A percentile compares a stretch with the other conserved stretches of the same genome.
Conservation (phyloP, 2,329 filamentous ascomycete genomes). For the Trichoderma koningii region DNA sequence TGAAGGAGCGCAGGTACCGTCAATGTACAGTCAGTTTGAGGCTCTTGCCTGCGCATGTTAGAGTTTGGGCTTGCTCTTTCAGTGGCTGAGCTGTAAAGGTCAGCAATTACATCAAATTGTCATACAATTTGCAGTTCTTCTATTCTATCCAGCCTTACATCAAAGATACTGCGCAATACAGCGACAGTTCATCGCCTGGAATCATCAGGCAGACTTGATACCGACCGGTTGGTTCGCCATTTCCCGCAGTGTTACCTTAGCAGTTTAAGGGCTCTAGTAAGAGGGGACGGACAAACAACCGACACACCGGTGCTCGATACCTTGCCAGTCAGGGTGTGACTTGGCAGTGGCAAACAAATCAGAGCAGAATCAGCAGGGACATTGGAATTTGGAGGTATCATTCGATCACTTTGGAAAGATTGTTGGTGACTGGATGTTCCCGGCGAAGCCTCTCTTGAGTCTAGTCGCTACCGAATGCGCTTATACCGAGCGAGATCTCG, state of each 20-base stretch:
- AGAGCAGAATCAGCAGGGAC: neutral
- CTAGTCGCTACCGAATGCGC: no score
- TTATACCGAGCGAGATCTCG: no score
- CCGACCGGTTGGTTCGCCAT: neutral
- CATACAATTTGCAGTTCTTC: neutral
- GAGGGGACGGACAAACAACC: neutral
- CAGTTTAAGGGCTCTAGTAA: neutral
- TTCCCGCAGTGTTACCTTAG: neutral
- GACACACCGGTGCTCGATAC: neutral
- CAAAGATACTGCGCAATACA: neutral
- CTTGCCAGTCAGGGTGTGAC: neutral
- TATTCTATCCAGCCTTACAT: neutral
- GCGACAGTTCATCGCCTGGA: conserved; percentile 2
- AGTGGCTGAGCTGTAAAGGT: conserved; percentile 12
- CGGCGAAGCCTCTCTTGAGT: no score
- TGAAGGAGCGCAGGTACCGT: neutral
- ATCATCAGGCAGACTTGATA: neutral
- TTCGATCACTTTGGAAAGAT: no score
- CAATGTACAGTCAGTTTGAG: neutral
- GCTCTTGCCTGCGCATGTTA: no score
- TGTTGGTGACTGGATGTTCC: no score
- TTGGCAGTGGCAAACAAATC: neutral
- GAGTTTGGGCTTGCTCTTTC: neutral
- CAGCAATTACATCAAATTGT: neutral
- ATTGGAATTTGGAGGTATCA: no score